These are phyloP conservation scores for Solanum lignicaule DNA, from an alignment of 257 asterid genomes.

Conservation along the genomic window DNA sequence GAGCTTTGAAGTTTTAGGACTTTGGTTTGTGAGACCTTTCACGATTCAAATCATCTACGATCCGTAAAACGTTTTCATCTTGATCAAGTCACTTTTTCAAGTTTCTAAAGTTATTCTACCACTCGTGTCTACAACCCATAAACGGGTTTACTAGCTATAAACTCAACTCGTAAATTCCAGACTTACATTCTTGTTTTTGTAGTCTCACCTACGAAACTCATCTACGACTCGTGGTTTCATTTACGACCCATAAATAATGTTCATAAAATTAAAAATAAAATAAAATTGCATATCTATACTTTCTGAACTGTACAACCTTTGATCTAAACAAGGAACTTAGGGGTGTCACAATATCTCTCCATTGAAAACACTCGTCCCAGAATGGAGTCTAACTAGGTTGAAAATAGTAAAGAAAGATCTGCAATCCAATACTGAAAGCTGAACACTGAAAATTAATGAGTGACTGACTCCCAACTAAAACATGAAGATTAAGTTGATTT, in stretches of 20 bases:
- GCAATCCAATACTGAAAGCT: background rate
- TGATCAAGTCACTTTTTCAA: background rate
- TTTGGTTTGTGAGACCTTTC: background rate
- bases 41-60: too few species aligned
- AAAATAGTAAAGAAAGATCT: background rate
- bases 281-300: too few species aligned
- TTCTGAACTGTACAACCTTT: background rate
- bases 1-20: background rate
- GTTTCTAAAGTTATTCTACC: background rate
- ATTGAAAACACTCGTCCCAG: fast-evolving
- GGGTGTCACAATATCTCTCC: background rate
- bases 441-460: background rate
- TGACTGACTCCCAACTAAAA: background rate
- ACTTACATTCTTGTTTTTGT: too few species aligned
- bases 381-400: background rate
- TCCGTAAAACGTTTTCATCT: background rate
- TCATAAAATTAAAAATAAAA: too few species aligned
- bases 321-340: background rate
- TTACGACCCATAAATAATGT: too few species aligned
- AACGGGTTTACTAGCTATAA: background rate
- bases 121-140: background rate
- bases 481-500: background rate
- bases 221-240: background rate
- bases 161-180: background rate
- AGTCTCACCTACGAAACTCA: background rate